phyloP scores from a whole-genome alignment of 768 basidiomycete genomes.

The Amanita rimosa region DNA sequence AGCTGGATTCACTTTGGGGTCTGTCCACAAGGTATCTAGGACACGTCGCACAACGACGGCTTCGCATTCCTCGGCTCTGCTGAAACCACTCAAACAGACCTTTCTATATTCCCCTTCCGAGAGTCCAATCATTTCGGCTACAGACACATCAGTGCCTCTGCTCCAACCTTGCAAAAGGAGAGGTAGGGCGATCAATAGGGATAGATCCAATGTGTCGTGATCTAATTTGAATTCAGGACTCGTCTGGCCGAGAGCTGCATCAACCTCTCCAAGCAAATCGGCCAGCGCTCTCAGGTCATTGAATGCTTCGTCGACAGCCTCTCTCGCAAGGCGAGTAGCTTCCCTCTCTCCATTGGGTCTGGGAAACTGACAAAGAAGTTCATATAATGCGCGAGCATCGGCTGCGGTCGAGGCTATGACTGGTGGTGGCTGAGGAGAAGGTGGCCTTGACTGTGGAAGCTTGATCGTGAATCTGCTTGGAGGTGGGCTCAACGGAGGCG shows the following conservation, averaged over 20 bases:
- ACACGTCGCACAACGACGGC: constrained; percentile 45
- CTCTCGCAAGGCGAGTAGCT: constrained; percentile 47
- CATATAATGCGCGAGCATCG: constrained; percentile 53
- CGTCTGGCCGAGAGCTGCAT: constrained; percentile 15
- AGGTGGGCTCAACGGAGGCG: constrained; percentile 47
- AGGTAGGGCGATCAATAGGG: constrained; percentile 65
- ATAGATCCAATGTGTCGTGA: constrained; percentile 48
- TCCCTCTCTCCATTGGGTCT: constrained; percentile 42
- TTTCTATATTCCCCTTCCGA: constrained; percentile 54
- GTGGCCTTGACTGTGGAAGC: constrained; percentile 54
- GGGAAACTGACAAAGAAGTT: constrained; percentile 50
- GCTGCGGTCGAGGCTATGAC: constrained; percentile 32
- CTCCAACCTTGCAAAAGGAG: constrained; percentile 45
- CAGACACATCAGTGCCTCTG: constrained; percentile 22
- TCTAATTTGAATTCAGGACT: constrained; percentile 30
- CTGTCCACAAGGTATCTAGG: constrained; percentile 33
- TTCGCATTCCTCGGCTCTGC: constrained; percentile 67
- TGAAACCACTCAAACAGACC: constrained; percentile 64
- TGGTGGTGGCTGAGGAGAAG: constrained; percentile 37
- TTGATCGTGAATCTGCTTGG: constrained; percentile 54
- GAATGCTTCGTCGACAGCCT: constrained; percentile 75
- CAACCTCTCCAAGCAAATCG: constrained; percentile 39
- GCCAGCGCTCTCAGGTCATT: constrained; percentile 48
- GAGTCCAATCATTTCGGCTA: constrained; percentile 46
- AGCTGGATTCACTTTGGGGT: constrained; percentile 19